Base-by-base conservation (phyloP, 2,329 filamentous ascomycete genomes). In the Phialophora macrospora region DNA sequence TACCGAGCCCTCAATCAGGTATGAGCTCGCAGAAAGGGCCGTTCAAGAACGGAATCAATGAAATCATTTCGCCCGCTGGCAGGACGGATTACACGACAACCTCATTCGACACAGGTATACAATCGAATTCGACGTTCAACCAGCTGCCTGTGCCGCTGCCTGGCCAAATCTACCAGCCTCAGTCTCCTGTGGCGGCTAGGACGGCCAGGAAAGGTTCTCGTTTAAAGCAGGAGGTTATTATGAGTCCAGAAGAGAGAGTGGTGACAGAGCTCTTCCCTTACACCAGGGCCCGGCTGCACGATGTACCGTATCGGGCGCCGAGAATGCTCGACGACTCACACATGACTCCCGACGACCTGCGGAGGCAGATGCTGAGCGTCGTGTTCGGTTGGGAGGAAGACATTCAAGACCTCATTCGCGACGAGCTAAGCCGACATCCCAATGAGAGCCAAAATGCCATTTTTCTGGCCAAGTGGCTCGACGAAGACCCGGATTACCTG, bases 301-400 rank as follows among this genome's bases (percentile, higher is more conserved):
- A 97, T 69, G 87, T 97, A 3, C 89, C 91, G 0, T 96, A 96
- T 75, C 88, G 90, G 72, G 87, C 90, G 55, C 87, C 88, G 0
- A 84, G 87, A 14, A 78, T 82, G 0, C 72, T 83, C 14, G 85
- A 89, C 69, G 83, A 87, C 62, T 77, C 81, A 2, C 84, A 84
- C 30, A 78, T 92, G 26, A 91, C 90, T 6, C 78, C 87, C 8
- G 90, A 97, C 71, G 89, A 96, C 71, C 84, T 97, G 52, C 88
- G 94, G 55, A 85, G 85, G 55, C 93, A 97, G 77, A 97, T 99
- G 93, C 84, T 99, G 4, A 91, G 85, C 71, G 90, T 93, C 5
- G 93, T 99, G 1, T 99, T 99, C 77, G 95, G 95, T 2, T 99
- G 95, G 93, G 89, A 94, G 60, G 88, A 89, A 62, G 92, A 96